These are phyloP conservation scores for Mycena epipterygia DNA, from an alignment of 768 basidiomycete species.

Conservation along the genomic window DNA sequence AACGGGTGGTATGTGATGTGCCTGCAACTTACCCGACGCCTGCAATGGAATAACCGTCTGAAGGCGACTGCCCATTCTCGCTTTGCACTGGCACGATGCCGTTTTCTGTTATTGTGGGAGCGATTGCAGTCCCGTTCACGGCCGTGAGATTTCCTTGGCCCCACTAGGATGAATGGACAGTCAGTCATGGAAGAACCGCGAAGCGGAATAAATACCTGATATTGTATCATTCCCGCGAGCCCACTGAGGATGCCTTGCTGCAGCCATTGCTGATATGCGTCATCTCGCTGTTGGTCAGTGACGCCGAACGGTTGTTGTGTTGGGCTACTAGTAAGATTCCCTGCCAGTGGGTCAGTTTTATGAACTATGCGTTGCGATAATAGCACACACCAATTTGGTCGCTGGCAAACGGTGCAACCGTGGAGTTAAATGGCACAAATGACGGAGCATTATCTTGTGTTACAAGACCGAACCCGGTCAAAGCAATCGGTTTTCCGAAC, in stretches of 20 bases:
- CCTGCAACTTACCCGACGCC: slow-evolving; percentile 53
- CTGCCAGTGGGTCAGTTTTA: slow-evolving; percentile 14
- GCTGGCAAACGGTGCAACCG: slow-evolving; percentile 42
- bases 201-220: slow-evolving; percentile 51
- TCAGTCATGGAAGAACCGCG: slow-evolving; percentile 35
- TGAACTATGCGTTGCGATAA: background rate
- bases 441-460: slow-evolving; percentile 63
- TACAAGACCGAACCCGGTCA: slow-evolving; percentile 75
- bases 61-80: slow-evolving; percentile 67
- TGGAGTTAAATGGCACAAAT: slow-evolving; percentile 75
- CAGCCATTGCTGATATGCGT: slow-evolving; percentile 70
- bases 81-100: slow-evolving; percentile 44
- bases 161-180: slow-evolving; percentile 58
- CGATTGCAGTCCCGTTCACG: slow-evolving; percentile 60
- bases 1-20: background rate
- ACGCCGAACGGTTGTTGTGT: slow-evolving; percentile 59
- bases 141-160: slow-evolving; percentile 65
- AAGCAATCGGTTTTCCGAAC: slow-evolving; percentile 65
- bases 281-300: slow-evolving; percentile 64
- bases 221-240: slow-evolving; percentile 61
- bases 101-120: slow-evolving; percentile 49
- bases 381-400: slow-evolving; percentile 28
- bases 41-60: slow-evolving; percentile 71
- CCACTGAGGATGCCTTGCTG: slow-evolving; percentile 54
- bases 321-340: slow-evolving; percentile 27